A percentile compares a stretch with the other conserved stretches of the same genome.
phyloP scores from a whole-genome alignment of 2,329 filamentous ascomycete genomes.

The Lachnellula subtilissima region DNA sequence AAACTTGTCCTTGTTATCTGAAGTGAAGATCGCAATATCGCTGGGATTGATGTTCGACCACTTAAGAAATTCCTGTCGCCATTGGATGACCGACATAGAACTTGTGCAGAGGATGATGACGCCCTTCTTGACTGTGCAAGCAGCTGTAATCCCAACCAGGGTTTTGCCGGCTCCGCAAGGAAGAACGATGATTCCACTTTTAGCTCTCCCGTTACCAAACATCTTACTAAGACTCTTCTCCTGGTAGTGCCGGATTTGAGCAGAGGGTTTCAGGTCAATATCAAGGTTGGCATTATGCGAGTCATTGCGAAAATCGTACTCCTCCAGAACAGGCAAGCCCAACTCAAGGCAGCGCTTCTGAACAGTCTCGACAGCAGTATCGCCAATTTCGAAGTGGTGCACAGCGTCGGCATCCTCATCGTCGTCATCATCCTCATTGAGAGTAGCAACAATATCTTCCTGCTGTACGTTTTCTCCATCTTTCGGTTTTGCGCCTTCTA shows the following conservation, averaged over 20 bases:
- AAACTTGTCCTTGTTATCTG: constrained; percentile 83
- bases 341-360: constrained; percentile 86
- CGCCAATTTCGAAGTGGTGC: constrained; percentile 87
- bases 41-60: constrained; percentile 98
- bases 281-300: constrained; percentile 84
- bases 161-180: constrained; percentile 97
- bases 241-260: constrained; percentile 89
- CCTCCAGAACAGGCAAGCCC: constrained; percentile 82
- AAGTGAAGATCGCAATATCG: constrained; percentile 92
- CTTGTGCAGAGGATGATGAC: constrained; percentile 93
- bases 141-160: constrained; percentile 94
- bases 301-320: constrained; percentile 96
- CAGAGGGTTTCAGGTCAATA: constrained; percentile 85
- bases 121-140: constrained; percentile 96
- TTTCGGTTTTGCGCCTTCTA: constrained; percentile 34
- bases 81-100: constrained; percentile 96
- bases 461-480: constrained; percentile 51
- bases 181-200: constrained; percentile 94
- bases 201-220: constrained; percentile 96
- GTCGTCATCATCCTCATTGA: constrained; percentile 74
- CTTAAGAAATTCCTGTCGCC: constrained; percentile 93
- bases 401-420: constrained; percentile 84
- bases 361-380: constrained; percentile 76
- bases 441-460: constrained; percentile 64
- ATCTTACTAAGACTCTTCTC: constrained; percentile 98